A percentile compares a stretch with the other conserved stretches of the same genome.
phyloP scores from a whole-genome alignment of 2,329 filamentous ascomycete species.

The Aspergillus unguis region DNA sequence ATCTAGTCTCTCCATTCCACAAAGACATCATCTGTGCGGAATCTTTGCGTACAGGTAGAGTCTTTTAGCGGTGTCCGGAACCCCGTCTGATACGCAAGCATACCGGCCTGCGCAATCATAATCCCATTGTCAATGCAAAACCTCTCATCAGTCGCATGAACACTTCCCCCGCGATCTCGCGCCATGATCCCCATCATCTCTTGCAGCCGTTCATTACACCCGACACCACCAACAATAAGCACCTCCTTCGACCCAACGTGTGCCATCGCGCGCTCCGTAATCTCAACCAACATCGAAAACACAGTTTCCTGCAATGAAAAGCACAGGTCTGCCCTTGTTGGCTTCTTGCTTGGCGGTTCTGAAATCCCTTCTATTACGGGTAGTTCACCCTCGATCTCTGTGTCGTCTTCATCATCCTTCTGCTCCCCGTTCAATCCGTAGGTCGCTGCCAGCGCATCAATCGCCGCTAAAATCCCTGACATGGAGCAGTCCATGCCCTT shows the following conservation, averaged over 20 bases:
- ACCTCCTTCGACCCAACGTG: conserved; percentile 91
- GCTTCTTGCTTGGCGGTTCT: conserved; percentile 38
- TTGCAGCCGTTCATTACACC: conserved; percentile 89
- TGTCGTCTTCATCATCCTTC: conserved; percentile 51
- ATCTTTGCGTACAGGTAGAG: conserved; percentile 79
- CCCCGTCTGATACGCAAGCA: conserved; percentile 79
- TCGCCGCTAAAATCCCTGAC: conserved; percentile 80
- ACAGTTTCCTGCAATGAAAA: conserved; percentile 95
- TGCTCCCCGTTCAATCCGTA: conserved; percentile 36
- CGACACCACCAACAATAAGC: conserved; percentile 90
- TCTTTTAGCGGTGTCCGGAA: conserved; percentile 74
- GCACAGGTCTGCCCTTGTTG: conserved; percentile 79
- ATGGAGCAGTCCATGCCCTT: conserved; percentile 99
- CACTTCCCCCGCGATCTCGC: conserved; percentile 76
- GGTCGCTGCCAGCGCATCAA: conserved; percentile 71
- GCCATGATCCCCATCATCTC: conserved; percentile 99
- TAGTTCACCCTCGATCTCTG: conserved; percentile 13
- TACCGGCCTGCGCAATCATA: conserved; percentile 96
- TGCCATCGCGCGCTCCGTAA: conserved; percentile 97
- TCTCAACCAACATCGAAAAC: conserved; percentile 96
- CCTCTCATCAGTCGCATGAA: conserved; percentile 92
- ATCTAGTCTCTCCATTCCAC: conserved; percentile 69
- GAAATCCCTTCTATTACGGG: conserved; percentile 22
- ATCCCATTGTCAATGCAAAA: conserved; percentile 99
- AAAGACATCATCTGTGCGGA: conserved; percentile 77